Evolutionary conservation across 2,329 filamentous ascomycete species (phyloP).

Genomic region (Calonectria montana): DNA sequence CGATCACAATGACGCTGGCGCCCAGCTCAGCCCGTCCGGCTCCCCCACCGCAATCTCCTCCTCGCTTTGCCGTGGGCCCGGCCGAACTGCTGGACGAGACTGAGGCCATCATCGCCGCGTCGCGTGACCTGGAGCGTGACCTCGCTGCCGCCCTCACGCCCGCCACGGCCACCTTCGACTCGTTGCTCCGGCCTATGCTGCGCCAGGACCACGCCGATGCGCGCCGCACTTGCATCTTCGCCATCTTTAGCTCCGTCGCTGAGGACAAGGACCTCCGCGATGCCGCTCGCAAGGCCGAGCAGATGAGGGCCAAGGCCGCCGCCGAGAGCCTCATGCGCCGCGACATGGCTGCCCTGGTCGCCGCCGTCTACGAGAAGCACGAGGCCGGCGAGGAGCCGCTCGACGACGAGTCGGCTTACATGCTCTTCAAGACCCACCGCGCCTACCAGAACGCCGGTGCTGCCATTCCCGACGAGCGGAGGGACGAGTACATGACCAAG

Average conservation of each 20-base stretch:
- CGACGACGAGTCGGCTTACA: conserved; percentile 35
- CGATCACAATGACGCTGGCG: conserved; percentile 26
- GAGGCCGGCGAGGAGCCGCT: conserved; percentile 26
- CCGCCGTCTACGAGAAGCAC: conserved; percentile 32
- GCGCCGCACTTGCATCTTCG: conserved; percentile 29
- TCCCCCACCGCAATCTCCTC: conserved; percentile 36
- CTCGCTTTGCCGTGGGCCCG: conserved; percentile 31
- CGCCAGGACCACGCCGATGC: conserved; percentile 35
- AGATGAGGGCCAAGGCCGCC: conserved; percentile 32
- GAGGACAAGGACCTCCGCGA: conserved; percentile 39
- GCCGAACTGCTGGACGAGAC: conserved; percentile 30
- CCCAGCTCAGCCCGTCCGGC: conserved; percentile 1
- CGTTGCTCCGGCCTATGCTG: conserved; percentile 35
- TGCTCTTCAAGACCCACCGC: conserved; percentile 40
- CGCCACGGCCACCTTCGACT: conserved; percentile 34
- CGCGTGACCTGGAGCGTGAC: conserved; percentile 32
- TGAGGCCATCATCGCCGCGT: conserved; percentile 49
- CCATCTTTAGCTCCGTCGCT: conserved; percentile 42
- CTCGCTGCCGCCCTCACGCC: conserved; percentile 34
- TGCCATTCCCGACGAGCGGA: conserved; percentile 31
- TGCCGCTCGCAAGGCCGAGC: conserved; percentile 40
- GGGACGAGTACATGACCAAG: conserved; percentile 33
- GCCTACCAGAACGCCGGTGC: conserved; percentile 43
- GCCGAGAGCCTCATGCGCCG: conserved; percentile 36
- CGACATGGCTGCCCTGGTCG: conserved; percentile 40